Percentiles rank a stretch among this genome's conserved stretches.
These are phyloP conservation scores for Ceratocystis papillata DNA, from an alignment of 2,329 filamentous ascomycete species.

Conservation along the genomic window DNA sequence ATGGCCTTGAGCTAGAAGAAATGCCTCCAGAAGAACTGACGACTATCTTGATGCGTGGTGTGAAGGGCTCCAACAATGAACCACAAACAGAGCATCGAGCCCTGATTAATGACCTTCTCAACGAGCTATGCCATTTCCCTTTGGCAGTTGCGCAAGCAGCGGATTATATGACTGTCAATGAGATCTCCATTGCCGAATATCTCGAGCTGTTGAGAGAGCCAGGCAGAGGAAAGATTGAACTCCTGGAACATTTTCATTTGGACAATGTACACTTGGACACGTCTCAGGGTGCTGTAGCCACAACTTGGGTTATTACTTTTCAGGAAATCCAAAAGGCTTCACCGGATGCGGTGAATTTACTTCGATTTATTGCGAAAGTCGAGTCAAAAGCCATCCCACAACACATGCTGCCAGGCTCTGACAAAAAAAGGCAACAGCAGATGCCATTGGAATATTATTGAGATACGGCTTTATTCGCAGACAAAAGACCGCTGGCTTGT, in stretches of 20 bases:
- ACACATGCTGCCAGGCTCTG: background rate
- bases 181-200: background rate
- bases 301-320: background rate
- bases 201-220: background rate
- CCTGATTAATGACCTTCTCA: background rate
- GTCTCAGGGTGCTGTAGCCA: background rate
- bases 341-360: background rate
- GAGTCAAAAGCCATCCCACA: background rate
- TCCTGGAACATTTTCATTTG: background rate
- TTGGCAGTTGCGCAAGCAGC: slow-evolving; percentile 25
- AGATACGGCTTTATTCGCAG: background rate
- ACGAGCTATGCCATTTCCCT: slow-evolving; percentile 22
- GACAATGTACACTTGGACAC: too few relatives aligned
- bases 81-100: too few relatives aligned
- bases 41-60: background rate
- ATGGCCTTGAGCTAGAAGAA: background rate
- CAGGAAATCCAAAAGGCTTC: too few relatives aligned
- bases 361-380: background rate
- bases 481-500: background rate
- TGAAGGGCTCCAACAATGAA: too few relatives aligned
- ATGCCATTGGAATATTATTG: background rate
- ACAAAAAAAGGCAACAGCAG: fast-evolving
- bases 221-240: background rate
- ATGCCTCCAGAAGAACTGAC: background rate
- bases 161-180: slow-evolving; percentile 23